Base-by-base conservation (phyloP, 768 basidiomycete species). In the Pleurotus citrinopileatus region DNA sequence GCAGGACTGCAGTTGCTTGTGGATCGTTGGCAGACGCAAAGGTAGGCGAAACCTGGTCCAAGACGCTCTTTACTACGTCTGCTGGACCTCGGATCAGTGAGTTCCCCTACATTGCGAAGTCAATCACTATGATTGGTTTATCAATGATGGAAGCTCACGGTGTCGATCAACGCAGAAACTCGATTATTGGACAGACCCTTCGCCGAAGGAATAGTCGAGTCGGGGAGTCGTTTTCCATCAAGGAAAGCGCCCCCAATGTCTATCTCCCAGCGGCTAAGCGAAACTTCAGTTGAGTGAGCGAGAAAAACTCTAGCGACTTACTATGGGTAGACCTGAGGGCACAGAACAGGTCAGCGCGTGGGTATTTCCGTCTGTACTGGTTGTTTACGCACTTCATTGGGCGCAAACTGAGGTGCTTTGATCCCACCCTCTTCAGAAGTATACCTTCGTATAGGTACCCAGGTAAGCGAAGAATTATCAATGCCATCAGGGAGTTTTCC, bases 41-140 rank as follows among this genome's bases (percentile, higher is more conserved):
- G 9, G 62, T 72, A 1, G 72, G 71, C 13, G 74, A 70, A 15
- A 75, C 68, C 2, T 63, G 63, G 3, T 65, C 55, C 20, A 73
- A 62, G 57, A 87, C 81, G 23, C 69, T 69, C 9, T 71, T 63
- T 15, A 89, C 75, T n/a, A 87, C 80, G 52, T 89, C 87, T 32
- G 73, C 65, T 1, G 86, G 87, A 9, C 87, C 87, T 20, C 87
- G 82, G 37, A 89, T 72, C 42, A 88, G 72, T 7, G 87, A 88
- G 65, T 86, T 88, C 1, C 87, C 87, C 85, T 87, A 50, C n/a
- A n/a, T n/a, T n/a, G n/a, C n/a, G n/a, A n/a, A n/a, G n/a, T n/a
- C n/a, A n/a, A n/a, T n/a, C n/a, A n/a, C n/a, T n/a, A n/a, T n/a
- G n/a, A n/a, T n/a, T n/a, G n/a, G n/a, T n/a, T n/a, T n/a, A n/a